These are phyloP conservation scores for Plasmodium coatneyi DNA, from an alignment of 169 alveolate species.

Conservation along the genomic window DNA sequence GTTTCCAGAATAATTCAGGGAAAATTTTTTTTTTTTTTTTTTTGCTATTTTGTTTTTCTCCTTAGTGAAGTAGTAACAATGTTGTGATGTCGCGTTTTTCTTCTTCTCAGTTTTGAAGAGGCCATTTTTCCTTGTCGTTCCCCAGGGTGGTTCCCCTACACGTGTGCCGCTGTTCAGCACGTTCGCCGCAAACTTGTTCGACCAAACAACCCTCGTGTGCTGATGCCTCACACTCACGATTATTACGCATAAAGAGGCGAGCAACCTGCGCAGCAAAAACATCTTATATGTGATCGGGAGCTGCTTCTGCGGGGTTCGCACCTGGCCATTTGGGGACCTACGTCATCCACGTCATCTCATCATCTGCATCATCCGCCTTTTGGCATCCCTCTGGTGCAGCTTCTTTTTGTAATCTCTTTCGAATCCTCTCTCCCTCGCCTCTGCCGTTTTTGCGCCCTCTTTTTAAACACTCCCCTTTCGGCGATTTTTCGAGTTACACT, in stretches of 20 bases:
- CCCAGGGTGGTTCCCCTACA: neutral
- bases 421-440: neutral
- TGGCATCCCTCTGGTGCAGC: neutral
- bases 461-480: neutral
- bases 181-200: neutral
- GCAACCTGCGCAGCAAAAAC: neutral
- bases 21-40: conserved; percentile 38
- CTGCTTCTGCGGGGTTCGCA: neutral
- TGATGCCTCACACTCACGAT: neutral
- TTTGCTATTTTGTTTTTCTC: conserved; percentile 39
- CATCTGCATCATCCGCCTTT: neutral
- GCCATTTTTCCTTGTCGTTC: neutral
- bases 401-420: neutral
- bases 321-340: neutral
- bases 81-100: neutral
- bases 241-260: neutral
- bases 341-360: too few species aligned
- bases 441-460: neutral
- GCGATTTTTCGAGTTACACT: neutral
- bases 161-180: neutral
- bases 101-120: neutral
- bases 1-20: conserved; percentile 27
- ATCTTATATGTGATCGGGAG: neutral
- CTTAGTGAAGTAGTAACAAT: conserved; percentile 6
- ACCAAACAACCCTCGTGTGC: neutral